phyloP scores from a whole-genome alignment of 805 yeast species.

The Isabelozyma rhagii region DNA sequence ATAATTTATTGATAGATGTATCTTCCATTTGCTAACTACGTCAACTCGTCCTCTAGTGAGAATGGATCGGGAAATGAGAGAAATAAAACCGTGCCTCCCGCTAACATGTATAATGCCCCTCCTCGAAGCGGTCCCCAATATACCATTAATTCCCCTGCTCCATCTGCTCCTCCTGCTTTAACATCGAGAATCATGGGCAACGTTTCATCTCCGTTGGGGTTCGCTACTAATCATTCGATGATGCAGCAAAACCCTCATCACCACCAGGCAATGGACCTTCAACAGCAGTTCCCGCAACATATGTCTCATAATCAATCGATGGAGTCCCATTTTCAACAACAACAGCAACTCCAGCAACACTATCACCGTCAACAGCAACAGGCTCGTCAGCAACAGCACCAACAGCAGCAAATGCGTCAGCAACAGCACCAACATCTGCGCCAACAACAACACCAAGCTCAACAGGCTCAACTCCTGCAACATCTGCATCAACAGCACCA shows the following conservation, averaged over 20 bases:
- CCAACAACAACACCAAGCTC: constrained; percentile 6
- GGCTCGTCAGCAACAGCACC: constrained; percentile 1
- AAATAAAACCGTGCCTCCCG: constrained; percentile 1
- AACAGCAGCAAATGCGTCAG: constrained; percentile 1
- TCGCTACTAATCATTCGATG: not conserved
- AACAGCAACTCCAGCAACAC: constrained; percentile 7
- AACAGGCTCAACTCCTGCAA: constrained; percentile 6
- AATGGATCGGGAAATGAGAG: constrained; percentile 1
- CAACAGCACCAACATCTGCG: constrained; percentile 8
- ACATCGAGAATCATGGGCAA: constrained; percentile 3
- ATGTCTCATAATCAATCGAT: not conserved
- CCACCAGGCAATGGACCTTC: constrained; percentile 9
- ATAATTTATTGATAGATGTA: constrained; percentile 4
- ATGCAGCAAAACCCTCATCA: constrained; percentile 8
- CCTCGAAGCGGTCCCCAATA: not conserved
- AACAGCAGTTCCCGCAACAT: constrained; percentile 6
- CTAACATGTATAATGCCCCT: constrained; percentile 2
- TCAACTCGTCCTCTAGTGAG: not conserved
- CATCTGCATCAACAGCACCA: constrained; percentile 8
- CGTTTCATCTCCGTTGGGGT: not conserved
- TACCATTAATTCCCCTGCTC: constrained; percentile 6
- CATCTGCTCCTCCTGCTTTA: constrained; percentile 3
- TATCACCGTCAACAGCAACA: constrained; percentile 2
- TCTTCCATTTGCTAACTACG: constrained; percentile 9
- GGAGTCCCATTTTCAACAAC: constrained; percentile 4